Base-by-base conservation (phyloP, 768 basidiomycete genomes). In the Plicaturopsis crispa region DNA sequence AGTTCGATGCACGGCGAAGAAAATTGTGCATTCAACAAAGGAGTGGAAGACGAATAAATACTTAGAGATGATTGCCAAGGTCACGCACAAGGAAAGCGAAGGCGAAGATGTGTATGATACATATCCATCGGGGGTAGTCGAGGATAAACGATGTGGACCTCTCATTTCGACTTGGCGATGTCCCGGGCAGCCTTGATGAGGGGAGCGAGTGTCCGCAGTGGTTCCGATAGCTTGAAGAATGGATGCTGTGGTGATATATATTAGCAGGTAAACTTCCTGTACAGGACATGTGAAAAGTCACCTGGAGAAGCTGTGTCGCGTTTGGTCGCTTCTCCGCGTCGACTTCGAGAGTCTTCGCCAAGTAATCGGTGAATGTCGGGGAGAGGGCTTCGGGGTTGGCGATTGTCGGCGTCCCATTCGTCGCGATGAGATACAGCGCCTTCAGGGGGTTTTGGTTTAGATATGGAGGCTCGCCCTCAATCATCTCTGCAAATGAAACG, bases 401-500 rank as follows among this genome's bases (percentile, higher is more conserved):
- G 48, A 99, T 91, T 37, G 84, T 85, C 0, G 96, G 96, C 17
- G 94, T 98, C 19, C 96, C 94, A 50, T 97, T 97, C 6, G 94
- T 99, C 2, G 94, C 94, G 51, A 99, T 99, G 34, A 99, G 77
- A 60, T 98, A 99, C 31, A 99, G 65, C 2, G 96, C 96, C 59
- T 96, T 97, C 37, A 96, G 69, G 0, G 93, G 92, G 62, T 94
- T 94, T 67, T 96, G 92, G 56, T 93, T 93, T 24, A 94, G 73
- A 52, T 96, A 96, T 17, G 92, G 92, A 0, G 92, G 92, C 59
- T 96, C 93, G 39, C 92, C 93, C 62, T 97, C 92, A 50, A 97
- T 93, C 92, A 97, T 96, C 65, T 96, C 91, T 90, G 52, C 18
- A 42, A 34, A 21, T 39, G 31, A 46, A n/a, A 38, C 34, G 33